These are phyloP conservation scores for Ettlia oleoabundans DNA, from an alignment of 139 green algal species.

Conservation along the genomic window DNA sequence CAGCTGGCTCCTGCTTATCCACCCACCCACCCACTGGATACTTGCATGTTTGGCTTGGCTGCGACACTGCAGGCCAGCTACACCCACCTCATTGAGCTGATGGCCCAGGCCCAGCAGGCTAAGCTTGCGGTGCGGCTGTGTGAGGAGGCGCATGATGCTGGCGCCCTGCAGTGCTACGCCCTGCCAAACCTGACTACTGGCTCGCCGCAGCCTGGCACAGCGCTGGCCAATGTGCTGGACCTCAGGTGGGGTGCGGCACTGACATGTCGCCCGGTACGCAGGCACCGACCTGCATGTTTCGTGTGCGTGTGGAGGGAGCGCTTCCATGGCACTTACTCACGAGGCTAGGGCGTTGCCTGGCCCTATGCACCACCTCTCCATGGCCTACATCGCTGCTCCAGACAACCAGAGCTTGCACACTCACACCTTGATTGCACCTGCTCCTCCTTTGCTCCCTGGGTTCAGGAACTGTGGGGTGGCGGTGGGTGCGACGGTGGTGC, in stretches of 20 bases:
- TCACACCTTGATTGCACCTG: no score
- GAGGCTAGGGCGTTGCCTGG: no score
- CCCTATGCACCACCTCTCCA: no score
- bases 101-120: not conserved
- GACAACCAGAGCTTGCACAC: no score
- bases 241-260: no score
- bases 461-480: conserved; percentile 24
- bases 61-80: conserved; percentile 13
- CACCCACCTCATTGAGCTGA: conserved; percentile 1
- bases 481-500: conserved; percentile 7
- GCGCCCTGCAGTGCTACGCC: conserved; percentile 24
- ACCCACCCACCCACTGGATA: not conserved
- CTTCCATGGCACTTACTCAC: no score
- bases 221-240: conserved; percentile 26
- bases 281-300: no score
- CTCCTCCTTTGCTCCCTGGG: no score
- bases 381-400: no score
- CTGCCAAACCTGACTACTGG: conserved; percentile 27
- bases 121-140: conserved; percentile 25
- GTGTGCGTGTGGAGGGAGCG: no score
- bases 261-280: no score
- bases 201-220: not conserved
- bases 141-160: conserved; percentile 17
- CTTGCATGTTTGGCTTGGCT: not conserved
- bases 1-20: no score